Evolutionary conservation across 352 stramenopile genomes (phyloP).

Genomic region (Phytophthora pluvialis): DNA sequence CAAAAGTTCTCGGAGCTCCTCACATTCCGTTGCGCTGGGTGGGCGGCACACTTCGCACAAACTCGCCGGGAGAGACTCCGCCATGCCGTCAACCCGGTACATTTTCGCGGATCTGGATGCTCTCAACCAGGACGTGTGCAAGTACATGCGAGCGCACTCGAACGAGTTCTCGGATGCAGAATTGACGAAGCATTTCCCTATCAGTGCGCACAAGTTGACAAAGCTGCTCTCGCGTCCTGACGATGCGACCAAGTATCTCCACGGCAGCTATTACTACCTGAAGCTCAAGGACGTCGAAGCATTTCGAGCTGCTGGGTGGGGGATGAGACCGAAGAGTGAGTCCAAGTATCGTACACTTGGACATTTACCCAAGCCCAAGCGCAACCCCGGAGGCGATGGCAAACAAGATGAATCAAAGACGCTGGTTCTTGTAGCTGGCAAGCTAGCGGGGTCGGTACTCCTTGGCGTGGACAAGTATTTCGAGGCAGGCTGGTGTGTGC

Average conservation of each 20-base stretch:
- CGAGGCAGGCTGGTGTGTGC: slow-evolving; percentile 24
- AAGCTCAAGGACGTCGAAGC: slow-evolving; percentile 25
- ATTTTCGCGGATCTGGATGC: slow-evolving; percentile 36
- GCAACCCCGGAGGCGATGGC: background rate
- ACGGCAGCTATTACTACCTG: slow-evolving; percentile 24
- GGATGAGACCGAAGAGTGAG: slow-evolving; percentile 29
- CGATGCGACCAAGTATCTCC: slow-evolving; percentile 11
- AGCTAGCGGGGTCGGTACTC: slow-evolving; percentile 12
- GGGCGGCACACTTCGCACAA: slow-evolving; percentile 10
- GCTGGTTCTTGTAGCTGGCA: slow-evolving; percentile 27
- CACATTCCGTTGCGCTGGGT: slow-evolving; percentile 4
- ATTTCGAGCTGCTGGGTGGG: slow-evolving; percentile 27
- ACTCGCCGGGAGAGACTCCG: slow-evolving; percentile 26
- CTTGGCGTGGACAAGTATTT: slow-evolving; percentile 32
- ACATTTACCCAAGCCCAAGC: slow-evolving; percentile 27
- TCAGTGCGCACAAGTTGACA: slow-evolving; percentile 26
- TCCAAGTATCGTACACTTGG: slow-evolving; percentile 28
- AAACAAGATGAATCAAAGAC: slow-evolving; percentile 6
- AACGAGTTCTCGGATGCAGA: slow-evolving; percentile 24
- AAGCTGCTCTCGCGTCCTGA: slow-evolving; percentile 11
- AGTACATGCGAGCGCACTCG: slow-evolving; percentile 18
- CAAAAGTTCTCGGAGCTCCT: slow-evolving; percentile 9
- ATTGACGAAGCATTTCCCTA: slow-evolving; percentile 19
- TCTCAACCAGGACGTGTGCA: slow-evolving; percentile 24
- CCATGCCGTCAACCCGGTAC: slow-evolving; percentile 19